Conservation (phyloP, 257 asterid genomes). For the Capsicum rhomboideum region DNA sequence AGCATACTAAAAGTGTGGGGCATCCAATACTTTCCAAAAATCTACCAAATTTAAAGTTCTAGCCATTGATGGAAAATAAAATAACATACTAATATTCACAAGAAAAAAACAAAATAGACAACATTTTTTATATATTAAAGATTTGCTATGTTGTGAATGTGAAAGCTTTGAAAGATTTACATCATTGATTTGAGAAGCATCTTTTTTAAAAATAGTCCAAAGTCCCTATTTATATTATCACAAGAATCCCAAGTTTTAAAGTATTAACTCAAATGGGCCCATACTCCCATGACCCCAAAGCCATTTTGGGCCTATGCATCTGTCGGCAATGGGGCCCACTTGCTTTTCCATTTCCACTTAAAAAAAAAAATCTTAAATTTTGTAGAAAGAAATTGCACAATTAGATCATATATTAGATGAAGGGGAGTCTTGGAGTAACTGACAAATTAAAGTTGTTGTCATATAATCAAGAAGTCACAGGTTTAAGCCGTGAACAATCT, state of each 20-base stretch:
- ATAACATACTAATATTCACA: not conserved
- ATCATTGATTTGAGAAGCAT: not conserved
- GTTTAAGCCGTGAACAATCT: too few species aligned
- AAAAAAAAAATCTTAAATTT: not conserved
- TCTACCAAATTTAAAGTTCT: not conserved
- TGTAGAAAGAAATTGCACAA: not conserved
- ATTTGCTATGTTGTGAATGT: not conserved
- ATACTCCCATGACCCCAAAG: not conserved
- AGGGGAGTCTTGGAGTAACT: too few species aligned
- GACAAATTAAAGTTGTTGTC: too few species aligned
- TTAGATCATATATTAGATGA: not conserved
- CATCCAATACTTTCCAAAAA: not conserved
- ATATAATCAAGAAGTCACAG: too few species aligned
- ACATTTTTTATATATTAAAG: not conserved
- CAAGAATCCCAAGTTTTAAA: slow-evolving; percentile 3
- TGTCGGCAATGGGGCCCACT: slow-evolving; percentile 21
- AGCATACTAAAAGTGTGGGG: not conserved
- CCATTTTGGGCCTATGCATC: slow-evolving; percentile 4
- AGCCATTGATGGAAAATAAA: not conserved
- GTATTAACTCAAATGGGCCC: not conserved
- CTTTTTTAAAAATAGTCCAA: not conserved
- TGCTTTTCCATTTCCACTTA: not conserved
- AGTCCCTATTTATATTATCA: not conserved
- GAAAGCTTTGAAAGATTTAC: not conserved
- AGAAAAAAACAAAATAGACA: not conserved